Evolutionary conservation across 1,139 yeast genomes (phyloP).

Genomic region (Candida freyschussii): DNA sequence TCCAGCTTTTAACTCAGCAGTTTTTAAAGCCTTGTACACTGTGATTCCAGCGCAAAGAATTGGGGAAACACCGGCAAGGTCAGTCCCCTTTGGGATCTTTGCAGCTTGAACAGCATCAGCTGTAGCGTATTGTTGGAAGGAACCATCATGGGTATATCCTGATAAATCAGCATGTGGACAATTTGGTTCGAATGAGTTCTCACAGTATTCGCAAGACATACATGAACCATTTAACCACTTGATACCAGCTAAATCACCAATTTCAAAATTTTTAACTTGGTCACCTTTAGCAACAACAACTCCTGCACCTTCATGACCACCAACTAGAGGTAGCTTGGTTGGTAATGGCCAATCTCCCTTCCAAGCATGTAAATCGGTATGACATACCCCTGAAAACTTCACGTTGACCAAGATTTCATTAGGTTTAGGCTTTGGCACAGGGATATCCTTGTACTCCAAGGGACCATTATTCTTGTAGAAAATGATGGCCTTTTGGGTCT

Average conservation of each 20-base stretch:
- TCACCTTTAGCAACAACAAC: constrained; percentile 70
- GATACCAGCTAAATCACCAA: constrained; percentile 77
- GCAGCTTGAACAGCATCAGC: constrained; percentile 89
- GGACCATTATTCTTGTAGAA: constrained; percentile 63
- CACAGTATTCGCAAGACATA: constrained; percentile 69
- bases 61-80: constrained; percentile 73
- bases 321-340: constrained; percentile 64
- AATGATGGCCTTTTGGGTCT: constrained; percentile 60
- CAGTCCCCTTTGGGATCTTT: constrained; percentile 61
- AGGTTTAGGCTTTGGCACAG: constrained; percentile 57
- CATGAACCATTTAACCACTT: constrained; percentile 74
- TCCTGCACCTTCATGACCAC: constrained; percentile 90
- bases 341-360: constrained; percentile 68
- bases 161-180: constrained; percentile 66
- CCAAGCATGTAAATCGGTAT: constrained; percentile 69
- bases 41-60: constrained; percentile 82
- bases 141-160: constrained; percentile 79
- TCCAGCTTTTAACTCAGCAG: constrained; percentile 61
- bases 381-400: constrained; percentile 65
- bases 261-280: constrained; percentile 61
- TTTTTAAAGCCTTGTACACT: constrained; percentile 76
- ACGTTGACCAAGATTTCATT: constrained; percentile 59
- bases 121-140: constrained; percentile 80
- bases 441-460: constrained; percentile 54
- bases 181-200: constrained; percentile 61